Evolutionary conservation across 1,284 basidiomycete genomes (phyloP), one percentile per base, ranked within the genome.

Genomic region (Erythrobasidium hasegawianum): DNA sequence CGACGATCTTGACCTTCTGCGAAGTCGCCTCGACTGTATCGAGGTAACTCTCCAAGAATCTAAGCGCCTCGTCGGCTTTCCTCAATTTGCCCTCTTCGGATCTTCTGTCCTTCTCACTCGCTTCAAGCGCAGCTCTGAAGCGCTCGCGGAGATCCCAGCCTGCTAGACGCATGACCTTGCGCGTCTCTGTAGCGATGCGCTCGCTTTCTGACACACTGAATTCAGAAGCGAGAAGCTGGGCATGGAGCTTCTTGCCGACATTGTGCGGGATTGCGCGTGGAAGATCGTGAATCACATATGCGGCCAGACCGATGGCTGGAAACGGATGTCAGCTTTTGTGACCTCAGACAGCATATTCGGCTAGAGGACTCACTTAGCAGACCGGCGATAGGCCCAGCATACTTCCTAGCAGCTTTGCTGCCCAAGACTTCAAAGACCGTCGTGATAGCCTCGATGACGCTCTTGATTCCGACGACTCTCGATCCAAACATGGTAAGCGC

Each of bases 121-220:
- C 86, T 71, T 92, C 90, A 79, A 94, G 84, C 7, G 90, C 89
- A 1, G 79, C 80, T 57, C 85, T 82, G 82, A 95, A 97, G 52
- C 87, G 83, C 77, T 92, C 89, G 71, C 84, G 84, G 68, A 96
- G 78, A 77, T 97, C 94, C 89, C 90, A 97, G 18, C 87, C 86
- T n/a, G 89, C 93, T 16, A 95, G 78, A 55, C 94, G 82, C 72
- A 99, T 80, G 56, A 99, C 95, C 80, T 97, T 97, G 74, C 95
- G 84, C 18, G 90, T 90, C 82, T 98, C 96, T 45, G 87, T 83
- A 54, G 85, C 81, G 52, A 97, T 83, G 14, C 95, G 83, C 52
- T 80, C 81, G 0, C 85, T 82, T 74, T 97, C 87, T 2, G 81
- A 81, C 60, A 87, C 85, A 16, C 87, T 80, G 74, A 88, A 96